Conservation (phyloP, 208 protist genomes). For the Leishmania tarentolae region DNA sequence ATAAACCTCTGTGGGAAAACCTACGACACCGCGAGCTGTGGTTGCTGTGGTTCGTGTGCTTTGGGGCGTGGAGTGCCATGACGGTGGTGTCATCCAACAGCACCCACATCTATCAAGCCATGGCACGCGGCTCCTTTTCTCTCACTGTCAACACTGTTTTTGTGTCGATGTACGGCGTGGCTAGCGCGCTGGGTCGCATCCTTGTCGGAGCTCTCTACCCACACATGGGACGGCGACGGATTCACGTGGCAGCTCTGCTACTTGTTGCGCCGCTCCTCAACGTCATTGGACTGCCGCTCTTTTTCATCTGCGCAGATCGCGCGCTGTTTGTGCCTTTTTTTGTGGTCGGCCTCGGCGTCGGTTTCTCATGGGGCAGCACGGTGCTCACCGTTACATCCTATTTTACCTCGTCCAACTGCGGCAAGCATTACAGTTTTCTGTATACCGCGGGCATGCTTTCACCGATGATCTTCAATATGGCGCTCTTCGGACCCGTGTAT, state of each 20-base stretch:
- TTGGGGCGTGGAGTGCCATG: constrained; percentile 74
- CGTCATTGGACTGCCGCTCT: constrained; percentile 61
- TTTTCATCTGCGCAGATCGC: constrained; percentile 37
- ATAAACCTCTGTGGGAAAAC: constrained; percentile 50
- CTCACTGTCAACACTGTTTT: constrained; percentile 75
- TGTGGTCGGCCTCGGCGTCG: constrained; percentile 68
- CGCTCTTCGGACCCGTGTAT: constrained; percentile 73
- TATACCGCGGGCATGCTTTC: constrained; percentile 86
- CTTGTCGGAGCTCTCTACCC: constrained; percentile 58
- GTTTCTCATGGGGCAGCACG: constrained; percentile 79
- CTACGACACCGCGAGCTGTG: constrained; percentile 64
- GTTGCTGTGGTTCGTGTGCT: constrained; percentile 87
- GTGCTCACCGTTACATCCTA: constrained; percentile 73
- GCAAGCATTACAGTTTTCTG: constrained; percentile 83
- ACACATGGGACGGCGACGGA: constrained; percentile 36
- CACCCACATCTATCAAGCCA: constrained; percentile 74
- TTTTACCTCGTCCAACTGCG: constrained; percentile 65
- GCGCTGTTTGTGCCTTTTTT: constrained; percentile 73
- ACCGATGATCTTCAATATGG: constrained; percentile 79
- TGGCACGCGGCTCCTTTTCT: constrained; percentile 58
- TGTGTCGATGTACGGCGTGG: constrained; percentile 80
- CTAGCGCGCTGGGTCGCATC: constrained; percentile 78
- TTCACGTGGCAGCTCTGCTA: constrained; percentile 47
- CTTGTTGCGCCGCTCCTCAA: constrained; percentile 67
- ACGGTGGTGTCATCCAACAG: constrained; percentile 82